Percentiles rank a stretch among this genome's conserved stretches.
Evolutionary conservation across 129 eudicot genomes (phyloP).

Genomic region (Glebionis coronaria): DNA sequence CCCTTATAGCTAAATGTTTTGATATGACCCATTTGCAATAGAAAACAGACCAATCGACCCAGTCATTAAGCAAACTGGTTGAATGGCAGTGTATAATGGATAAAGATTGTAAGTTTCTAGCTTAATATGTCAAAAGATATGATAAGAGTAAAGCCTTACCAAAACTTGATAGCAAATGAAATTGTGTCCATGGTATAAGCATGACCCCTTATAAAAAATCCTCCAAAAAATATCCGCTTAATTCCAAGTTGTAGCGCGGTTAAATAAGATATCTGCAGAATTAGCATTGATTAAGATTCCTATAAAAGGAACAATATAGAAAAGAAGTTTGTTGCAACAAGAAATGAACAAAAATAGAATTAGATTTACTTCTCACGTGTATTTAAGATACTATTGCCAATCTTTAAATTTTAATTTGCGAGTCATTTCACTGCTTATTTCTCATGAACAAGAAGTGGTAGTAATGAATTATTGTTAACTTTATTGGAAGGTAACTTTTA

Average conservation of each 20-base stretch:
- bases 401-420: not conserved
- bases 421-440: not conserved
- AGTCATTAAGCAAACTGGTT: too few relatives aligned
- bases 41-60: too few relatives aligned
- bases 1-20: too few relatives aligned
- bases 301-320: not conserved
- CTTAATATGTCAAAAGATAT: not conserved
- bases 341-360: not conserved
- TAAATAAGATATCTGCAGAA: conserved; percentile 81
- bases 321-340: not conserved
- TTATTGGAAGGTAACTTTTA: not conserved
- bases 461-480: conserved; percentile 16
- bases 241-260: conserved; percentile 95
- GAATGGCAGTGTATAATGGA: not conserved
- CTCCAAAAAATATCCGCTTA: conserved; percentile 94
- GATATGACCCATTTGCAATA: too few relatives aligned
- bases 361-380: conserved; percentile 12
- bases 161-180: conserved; percentile 92
- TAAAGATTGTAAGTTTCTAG: not conserved
- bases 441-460: not conserved
- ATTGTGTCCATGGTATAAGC: conserved; percentile 99
- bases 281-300: not conserved
- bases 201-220: conserved; percentile 94
- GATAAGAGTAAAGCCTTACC: conserved; percentile 37
- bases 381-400: not conserved